Evolutionary conservation across 2,329 filamentous ascomycete species (phyloP).

Genomic region (Lizonia empirigonia): DNA sequence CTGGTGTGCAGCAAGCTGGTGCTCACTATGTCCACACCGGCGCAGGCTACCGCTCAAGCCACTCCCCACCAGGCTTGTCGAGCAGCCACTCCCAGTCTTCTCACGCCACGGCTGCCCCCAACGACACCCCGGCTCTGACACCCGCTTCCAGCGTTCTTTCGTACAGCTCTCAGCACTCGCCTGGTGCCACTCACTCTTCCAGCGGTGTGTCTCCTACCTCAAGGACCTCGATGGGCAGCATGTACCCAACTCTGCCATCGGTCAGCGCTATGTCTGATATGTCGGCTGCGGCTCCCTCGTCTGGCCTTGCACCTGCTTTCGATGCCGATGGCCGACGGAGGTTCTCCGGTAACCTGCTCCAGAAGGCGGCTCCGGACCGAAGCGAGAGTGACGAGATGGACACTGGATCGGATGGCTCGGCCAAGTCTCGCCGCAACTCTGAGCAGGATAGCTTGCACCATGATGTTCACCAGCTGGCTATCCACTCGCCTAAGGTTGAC

Average conservation of each 20-base stretch:
- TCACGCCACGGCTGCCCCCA: constrained; percentile 54
- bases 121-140: constrained; percentile 75
- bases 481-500: constrained; percentile 50
- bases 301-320: constrained; percentile 70
- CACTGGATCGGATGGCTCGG: constrained; percentile 46
- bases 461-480: constrained; percentile 47
- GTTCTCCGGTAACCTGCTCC: constrained; percentile 66
- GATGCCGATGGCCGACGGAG: constrained; percentile 65
- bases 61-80: constrained; percentile 58
- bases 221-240: constrained; percentile 60
- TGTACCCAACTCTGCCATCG: constrained; percentile 77
- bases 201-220: constrained; percentile 70
- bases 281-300: constrained; percentile 66
- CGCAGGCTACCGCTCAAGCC: constrained; percentile 60
- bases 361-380: constrained; percentile 51
- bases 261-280: constrained; percentile 69
- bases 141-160: constrained; percentile 77
- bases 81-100: constrained; percentile 56
- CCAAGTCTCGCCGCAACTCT: constrained; percentile 41
- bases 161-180: constrained; percentile 78
- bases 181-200: constrained; percentile 68
- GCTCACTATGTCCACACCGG: constrained; percentile 66
- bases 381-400: constrained; percentile 48
- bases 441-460: constrained; percentile 46
- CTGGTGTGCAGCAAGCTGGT: constrained; percentile 76